Base-by-base conservation (phyloP, 768 basidiomycete species). In the Exidia glandulosa region DNA sequence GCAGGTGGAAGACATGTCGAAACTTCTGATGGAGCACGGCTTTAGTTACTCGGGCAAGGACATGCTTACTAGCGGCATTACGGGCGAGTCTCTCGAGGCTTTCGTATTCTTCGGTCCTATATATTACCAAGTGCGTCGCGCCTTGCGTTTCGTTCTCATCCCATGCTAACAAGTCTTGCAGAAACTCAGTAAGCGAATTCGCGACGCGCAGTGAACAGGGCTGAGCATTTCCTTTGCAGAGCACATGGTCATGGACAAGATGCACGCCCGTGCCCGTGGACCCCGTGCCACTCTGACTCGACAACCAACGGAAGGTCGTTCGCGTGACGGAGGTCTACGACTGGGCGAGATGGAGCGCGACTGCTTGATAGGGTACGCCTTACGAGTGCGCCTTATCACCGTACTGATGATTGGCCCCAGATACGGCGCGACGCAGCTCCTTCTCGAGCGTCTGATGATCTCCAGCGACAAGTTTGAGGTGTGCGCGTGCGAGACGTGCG, bases 181-280 rank as follows among this genome's bases (percentile, higher is more conserved):
- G 90, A 96, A 96, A 86, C 80, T 98, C 60, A 98, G 94, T 96
- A 72, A 77, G 90, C 72, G 50, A 56, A 41, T 56, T 37, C 59
- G 55, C 65, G n/a, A 66, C 64, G 66, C 58, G 32, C 41, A 56
- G 31, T 61, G 16, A 32, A 19, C 10, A 56, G 13, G n/a, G 47
- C 9, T 19, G 4, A 32, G 60, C n/a, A 64, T 31, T 63, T 23
- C 33, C 33, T 0, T 23, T 54, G 41, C 65, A 89, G 86, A 94
- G 77, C 94, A 95, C 76, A 98, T 98, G 95, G 95, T 98, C 57
- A 89, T 97, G 87, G 96, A 99, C 79, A 99, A 99, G 79, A 99
- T 99, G 96, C 96, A 99, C 67, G 96, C 96, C 64, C 87, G 96
- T 60, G 94, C 96, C 70, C 94, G 91, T 68, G 95, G 96, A 16